Evolutionary conservation across 805 yeast species (phyloP), one percentile per base, ranked within the genome.

Genomic region (Pichia heedii): DNA sequence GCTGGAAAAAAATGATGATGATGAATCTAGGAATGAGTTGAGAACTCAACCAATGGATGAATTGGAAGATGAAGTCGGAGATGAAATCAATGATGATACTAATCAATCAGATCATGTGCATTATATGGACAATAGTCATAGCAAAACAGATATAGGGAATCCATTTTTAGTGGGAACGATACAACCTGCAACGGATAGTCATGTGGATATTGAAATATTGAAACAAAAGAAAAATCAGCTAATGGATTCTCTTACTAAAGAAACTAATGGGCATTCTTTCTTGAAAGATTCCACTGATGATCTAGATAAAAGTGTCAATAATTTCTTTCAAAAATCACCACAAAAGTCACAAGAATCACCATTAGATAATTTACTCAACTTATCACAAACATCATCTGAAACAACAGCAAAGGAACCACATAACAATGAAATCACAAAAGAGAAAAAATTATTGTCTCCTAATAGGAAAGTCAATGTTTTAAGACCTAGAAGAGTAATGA

Each of bases 401-500:
- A 13, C 18, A 1, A 26, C 18, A 6, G 30, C 33, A 11, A 10
- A 20, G 5, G 26, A 15, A 4, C 5, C 32, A 15, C 16, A 16
- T 15, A 37, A 15, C 10, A 18, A n/a, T 10, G 12, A 16, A 13
- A 10, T 10, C 12, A 11, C 26, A 43, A 22, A 37, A 29, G 22
- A 22, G 22, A 40, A 34, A 26, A 37, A 29, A 15, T 12, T 57
- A 18, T 42, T 58, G 3, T 67, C 74, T 3, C 71, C 74, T 24
- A 61, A 67, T 35, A 67, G 63, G 48, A 60, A 63, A 32, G 50
- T 67, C 19, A 66, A 68, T 33, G 58, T 76, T 22, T 68, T 71
- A 49, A 68, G 70, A 45, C 71, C 76, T 1, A 70, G 77, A 35
- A 66, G 79, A 49, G 56, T 40, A 2, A 37, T 41, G 10, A 43